Percentiles rank a stretch among this genome's conserved stretches.
Evolutionary conservation across 257 asterid genomes (phyloP).

Genomic region (Solanum ossicruentum): DNA sequence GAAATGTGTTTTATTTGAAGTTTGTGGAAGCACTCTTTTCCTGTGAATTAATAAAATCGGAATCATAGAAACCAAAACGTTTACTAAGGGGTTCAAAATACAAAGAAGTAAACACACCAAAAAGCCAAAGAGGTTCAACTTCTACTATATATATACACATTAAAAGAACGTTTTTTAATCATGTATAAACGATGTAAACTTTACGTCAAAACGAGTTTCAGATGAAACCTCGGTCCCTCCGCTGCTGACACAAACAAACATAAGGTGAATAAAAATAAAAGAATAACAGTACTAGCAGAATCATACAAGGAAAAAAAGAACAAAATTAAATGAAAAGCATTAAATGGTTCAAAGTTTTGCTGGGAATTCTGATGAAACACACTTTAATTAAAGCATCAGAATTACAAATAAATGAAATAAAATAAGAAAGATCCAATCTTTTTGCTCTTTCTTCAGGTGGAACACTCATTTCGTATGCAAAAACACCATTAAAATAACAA

Average conservation of each 20-base stretch:
- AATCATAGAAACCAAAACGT: background rate
- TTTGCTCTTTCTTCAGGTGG: background rate
- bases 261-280: background rate
- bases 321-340: background rate
- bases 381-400: background rate
- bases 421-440: background rate
- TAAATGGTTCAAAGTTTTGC: background rate
- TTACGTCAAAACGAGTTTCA: background rate
- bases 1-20: background rate
- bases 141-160: background rate
- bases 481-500: constrained; percentile 2
- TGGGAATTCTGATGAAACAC: background rate
- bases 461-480: constrained; percentile 39
- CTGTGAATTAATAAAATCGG: background rate
- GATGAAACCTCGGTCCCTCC: background rate
- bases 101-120: background rate
- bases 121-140: background rate
- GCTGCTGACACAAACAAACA: background rate
- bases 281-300: background rate
- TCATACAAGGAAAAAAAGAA: background rate
- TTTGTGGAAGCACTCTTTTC: background rate
- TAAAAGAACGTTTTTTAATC: background rate
- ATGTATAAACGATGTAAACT: background rate
- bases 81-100: background rate
- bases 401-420: background rate